These are phyloP conservation scores for Ceriops tagal DNA, from an alignment of 345 rosid genomes.

Conservation along the genomic window DNA sequence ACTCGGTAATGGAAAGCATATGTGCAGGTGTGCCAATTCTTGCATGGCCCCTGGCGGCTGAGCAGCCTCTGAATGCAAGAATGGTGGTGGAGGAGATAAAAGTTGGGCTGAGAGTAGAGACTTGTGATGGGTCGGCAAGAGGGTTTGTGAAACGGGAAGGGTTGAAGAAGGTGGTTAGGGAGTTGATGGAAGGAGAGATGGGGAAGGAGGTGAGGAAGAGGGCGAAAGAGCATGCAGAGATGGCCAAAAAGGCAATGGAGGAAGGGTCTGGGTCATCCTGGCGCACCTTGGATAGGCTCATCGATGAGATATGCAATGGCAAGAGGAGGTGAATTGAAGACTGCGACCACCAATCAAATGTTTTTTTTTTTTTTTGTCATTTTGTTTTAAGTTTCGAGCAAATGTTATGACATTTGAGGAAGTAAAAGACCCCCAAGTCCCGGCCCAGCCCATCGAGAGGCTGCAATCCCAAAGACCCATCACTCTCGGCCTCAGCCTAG, in stretches of 20 bases:
- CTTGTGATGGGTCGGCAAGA: conserved; percentile 32
- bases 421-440: too few species aligned
- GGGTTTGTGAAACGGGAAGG: conserved; percentile 51
- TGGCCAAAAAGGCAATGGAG: conserved; percentile 52
- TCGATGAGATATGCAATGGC: conserved; percentile 26
- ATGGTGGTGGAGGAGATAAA: conserved; percentile 62
- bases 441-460: too few species aligned
- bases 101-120: conserved; percentile 54
- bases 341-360: background rate
- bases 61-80: conserved; percentile 63
- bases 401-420: too few species aligned
- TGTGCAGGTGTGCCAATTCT: conserved; percentile 68
- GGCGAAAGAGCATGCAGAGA: conserved; percentile 36
- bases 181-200: conserved; percentile 63
- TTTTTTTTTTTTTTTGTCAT: too few species aligned
- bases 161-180: conserved; percentile 44
- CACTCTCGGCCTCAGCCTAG: too few species aligned
- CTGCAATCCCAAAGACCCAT: too few species aligned
- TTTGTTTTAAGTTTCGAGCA: too few species aligned
- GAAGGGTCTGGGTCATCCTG: conserved; percentile 60
- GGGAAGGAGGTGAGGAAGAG: conserved; percentile 43
- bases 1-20: conserved; percentile 66
- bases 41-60: conserved; percentile 81
- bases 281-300: conserved; percentile 41
- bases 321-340: background rate